Evolutionary conservation across 2,329 filamentous ascomycete genomes (phyloP).

Genomic region (Rasamsonia emersonii): DNA sequence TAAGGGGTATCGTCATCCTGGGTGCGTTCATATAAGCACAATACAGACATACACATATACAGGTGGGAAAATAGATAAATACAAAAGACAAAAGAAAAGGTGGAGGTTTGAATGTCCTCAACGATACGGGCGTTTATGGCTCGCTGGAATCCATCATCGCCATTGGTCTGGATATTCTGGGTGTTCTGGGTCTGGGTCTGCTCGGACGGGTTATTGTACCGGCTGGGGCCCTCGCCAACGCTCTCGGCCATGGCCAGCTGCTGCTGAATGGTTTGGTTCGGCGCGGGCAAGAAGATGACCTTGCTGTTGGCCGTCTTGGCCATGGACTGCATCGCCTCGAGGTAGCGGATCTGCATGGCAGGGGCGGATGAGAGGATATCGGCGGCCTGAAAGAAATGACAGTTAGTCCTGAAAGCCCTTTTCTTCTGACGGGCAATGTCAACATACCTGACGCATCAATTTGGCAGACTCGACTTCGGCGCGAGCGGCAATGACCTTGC

Average conservation of each 20-base stretch:
- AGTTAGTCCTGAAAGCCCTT: no score
- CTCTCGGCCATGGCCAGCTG: slow-evolving; percentile 43
- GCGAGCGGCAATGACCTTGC: slow-evolving; percentile 94
- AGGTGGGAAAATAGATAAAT: no score
- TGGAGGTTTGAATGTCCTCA: slow-evolving; percentile 64
- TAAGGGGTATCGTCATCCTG: no score
- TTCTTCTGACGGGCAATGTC: no score
- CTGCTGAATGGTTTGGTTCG: slow-evolving; percentile 49
- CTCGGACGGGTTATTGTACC: slow-evolving; percentile 35
- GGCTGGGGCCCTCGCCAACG: slow-evolving; percentile 49
- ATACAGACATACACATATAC: no score
- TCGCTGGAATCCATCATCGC: slow-evolving; percentile 59
- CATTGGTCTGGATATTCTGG: neutral
- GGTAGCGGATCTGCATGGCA: slow-evolving; percentile 96
- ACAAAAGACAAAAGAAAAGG: no score
- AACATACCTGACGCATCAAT: slow-evolving; percentile 57
- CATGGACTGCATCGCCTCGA: slow-evolving; percentile 98
- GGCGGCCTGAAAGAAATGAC: slow-evolving; percentile 60
- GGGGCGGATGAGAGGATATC: slow-evolving; percentile 87
- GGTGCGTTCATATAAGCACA: no score
- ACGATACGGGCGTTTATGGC: slow-evolving; percentile 75
- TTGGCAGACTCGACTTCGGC: slow-evolving; percentile 96
- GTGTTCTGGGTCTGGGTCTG: slow-evolving; percentile 25
- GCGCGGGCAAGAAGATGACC: slow-evolving; percentile 70
- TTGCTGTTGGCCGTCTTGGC: slow-evolving; percentile 86